A percentile compares a stretch with the other conserved stretches of the same genome.
phyloP scores from a whole-genome alignment of 495 filamentous ascomycete species.

The Xylaria cubensis region DNA sequence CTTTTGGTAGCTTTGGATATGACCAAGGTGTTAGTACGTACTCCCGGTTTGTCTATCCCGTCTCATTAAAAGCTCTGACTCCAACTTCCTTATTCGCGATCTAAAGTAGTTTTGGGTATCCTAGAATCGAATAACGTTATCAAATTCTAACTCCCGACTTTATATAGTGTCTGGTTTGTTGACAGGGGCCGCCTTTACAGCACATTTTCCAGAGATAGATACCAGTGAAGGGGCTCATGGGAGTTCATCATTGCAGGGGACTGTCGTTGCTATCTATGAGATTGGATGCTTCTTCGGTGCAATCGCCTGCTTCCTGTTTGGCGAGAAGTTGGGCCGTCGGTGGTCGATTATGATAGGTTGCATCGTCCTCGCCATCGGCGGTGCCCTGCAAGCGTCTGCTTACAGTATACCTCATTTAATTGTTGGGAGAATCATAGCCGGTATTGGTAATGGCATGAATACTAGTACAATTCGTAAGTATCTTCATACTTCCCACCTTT shows the following conservation, averaged over 20 bases:
- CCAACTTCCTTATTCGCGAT: neutral
- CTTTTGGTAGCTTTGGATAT: conserved; percentile 16
- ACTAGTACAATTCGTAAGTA: conserved; percentile 48
- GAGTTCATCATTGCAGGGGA: conserved; percentile 20
- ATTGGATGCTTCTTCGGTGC: conserved; percentile 24
- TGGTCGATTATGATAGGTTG: conserved; percentile 52
- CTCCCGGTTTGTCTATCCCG: neutral
- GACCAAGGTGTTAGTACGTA: conserved; percentile 23
- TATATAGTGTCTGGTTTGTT: conserved; percentile 13
- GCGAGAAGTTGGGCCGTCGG: conserved; percentile 56
- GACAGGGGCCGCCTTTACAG: conserved; percentile 15
- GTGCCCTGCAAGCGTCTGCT: conserved; percentile 51
- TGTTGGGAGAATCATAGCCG: conserved; percentile 56
- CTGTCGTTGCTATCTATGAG: conserved; percentile 24
- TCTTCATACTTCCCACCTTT: neutral
- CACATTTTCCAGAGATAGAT: conserved; percentile 16
- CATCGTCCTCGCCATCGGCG: conserved; percentile 51
- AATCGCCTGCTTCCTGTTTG: conserved; percentile 50
- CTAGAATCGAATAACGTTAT: too few species aligned
- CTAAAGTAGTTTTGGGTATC: neutral
- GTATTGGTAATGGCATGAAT: conserved; percentile 60
- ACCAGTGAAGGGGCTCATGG: conserved; percentile 1
- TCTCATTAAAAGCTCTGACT: neutral
- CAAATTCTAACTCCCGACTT: neutral
- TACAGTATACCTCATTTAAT: conserved; percentile 52